Percentiles rank a stretch among this genome's conserved stretches.
phyloP scores from a whole-genome alignment of 1,139 yeast genomes.

The Yamadazyma friedrichii region DNA sequence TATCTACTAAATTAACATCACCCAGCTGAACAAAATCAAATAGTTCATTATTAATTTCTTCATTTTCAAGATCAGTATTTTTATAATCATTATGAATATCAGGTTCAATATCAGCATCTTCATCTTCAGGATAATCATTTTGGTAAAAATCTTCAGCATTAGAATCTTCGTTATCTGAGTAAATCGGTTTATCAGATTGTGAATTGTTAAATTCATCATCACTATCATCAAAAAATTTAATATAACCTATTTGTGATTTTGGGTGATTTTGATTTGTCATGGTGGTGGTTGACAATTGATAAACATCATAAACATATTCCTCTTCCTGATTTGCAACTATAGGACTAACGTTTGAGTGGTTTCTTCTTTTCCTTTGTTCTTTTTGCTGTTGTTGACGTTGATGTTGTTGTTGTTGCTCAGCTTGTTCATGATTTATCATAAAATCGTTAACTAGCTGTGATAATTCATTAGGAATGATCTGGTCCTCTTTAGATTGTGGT shows the following conservation, averaged over 20 bases:
- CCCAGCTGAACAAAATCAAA: slow-evolving; percentile 19
- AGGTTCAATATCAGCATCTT: slow-evolving; percentile 55
- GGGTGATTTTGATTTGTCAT: slow-evolving; percentile 54
- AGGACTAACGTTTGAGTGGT: slow-evolving; percentile 7
- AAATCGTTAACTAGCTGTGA: slow-evolving; percentile 67
- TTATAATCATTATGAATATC: slow-evolving; percentile 21
- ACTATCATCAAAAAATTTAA: slow-evolving; percentile 65
- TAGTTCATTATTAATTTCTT: slow-evolving; percentile 22
- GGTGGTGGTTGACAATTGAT: slow-evolving; percentile 44
- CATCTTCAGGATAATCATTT: slow-evolving; percentile 95
- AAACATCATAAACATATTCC: slow-evolving; percentile 90
- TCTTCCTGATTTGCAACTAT: slow-evolving; percentile 44
- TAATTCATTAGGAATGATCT: slow-evolving; percentile 54
- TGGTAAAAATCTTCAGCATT: slow-evolving; percentile 85
- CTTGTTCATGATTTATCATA: slow-evolving; percentile 24
- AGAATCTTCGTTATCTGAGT: slow-evolving; percentile 44
- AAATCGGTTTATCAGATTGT: slow-evolving; percentile 37
- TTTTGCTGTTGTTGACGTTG: neutral
- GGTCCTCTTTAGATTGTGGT: slow-evolving; percentile 38
- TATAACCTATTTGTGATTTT: slow-evolving; percentile 60
- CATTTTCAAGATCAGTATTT: slow-evolving; percentile 21
- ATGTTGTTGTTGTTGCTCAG: slow-evolving; percentile 1
- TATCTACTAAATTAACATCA: slow-evolving; percentile 25
- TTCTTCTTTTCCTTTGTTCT: slow-evolving; percentile 11
- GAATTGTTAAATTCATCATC: slow-evolving; percentile 28